Percentiles rank a stretch among this genome's conserved stretches.
These are phyloP conservation scores for Herpetomonas tarakana DNA, from an alignment of 208 protist species.

Conservation along the genomic window DNA sequence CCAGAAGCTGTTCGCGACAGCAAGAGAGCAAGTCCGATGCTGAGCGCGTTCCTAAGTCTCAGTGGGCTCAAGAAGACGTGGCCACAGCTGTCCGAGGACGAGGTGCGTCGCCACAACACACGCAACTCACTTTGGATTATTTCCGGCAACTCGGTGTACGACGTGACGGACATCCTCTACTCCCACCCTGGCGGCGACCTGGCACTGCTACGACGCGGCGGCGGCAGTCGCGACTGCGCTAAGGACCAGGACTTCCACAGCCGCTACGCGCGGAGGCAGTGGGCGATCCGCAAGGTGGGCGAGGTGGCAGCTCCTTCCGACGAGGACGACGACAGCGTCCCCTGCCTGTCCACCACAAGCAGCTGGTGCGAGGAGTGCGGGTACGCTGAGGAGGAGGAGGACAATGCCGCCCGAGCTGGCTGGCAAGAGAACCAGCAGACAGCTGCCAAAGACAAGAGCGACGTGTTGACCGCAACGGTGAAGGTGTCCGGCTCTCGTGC, in stretches of 20 bases:
- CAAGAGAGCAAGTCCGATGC: no score
- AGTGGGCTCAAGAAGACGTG: constrained; percentile 43
- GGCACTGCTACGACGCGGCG: constrained; percentile 60
- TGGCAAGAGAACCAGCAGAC: not conserved
- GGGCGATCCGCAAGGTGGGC: constrained; percentile 56
- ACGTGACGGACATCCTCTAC: constrained; percentile 59
- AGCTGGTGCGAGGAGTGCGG: not conserved
- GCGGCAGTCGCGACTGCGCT: constrained; percentile 59
- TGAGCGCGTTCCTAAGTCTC: constrained; percentile 17
- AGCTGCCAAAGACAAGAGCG: constrained; percentile 7
- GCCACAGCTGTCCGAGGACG: constrained; percentile 55
- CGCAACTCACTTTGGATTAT: constrained; percentile 74
- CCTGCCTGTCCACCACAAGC: not conserved
- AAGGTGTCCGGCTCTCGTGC: not conserved
- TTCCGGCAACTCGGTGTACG: constrained; percentile 74
- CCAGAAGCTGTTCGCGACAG: no score
- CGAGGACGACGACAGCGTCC: constrained; percentile 2
- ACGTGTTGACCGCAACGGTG: not conserved
- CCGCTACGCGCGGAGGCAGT: constrained; percentile 43
- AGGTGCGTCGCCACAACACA: constrained; percentile 62
- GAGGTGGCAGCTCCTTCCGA: constrained; percentile 32
- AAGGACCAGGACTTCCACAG: constrained; percentile 72
- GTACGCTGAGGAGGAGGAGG: not conserved
- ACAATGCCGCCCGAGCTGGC: not conserved
- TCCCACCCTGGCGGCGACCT: constrained; percentile 66